phyloP scores from a whole-genome alignment of 441 rosid genomes.

The Gossypium gossypioides region DNA sequence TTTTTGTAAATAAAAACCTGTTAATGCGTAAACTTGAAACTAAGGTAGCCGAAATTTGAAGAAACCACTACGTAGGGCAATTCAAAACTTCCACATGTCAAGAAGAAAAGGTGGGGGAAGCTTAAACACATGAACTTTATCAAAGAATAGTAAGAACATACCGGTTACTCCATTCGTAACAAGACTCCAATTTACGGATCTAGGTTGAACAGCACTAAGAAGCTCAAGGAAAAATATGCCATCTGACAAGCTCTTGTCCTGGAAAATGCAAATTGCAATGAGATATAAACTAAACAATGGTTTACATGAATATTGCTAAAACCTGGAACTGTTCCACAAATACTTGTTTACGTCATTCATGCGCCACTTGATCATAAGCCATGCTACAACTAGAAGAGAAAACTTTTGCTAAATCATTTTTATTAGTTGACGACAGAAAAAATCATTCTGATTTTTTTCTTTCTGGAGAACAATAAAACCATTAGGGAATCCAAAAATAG shows the following conservation, averaged over 20 bases:
- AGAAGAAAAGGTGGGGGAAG: not conserved
- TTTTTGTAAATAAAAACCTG: not conserved
- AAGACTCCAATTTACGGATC: slow-evolving; percentile 59
- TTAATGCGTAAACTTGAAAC: not conserved
- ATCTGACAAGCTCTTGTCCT: slow-evolving; percentile 54
- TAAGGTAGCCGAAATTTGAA: not conserved
- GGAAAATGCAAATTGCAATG: slow-evolving; percentile 17
- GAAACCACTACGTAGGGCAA: not conserved
- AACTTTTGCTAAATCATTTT: not conserved
- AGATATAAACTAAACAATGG: not conserved
- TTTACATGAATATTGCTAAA: not conserved
- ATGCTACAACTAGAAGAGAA: not conserved
- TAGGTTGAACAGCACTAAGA: slow-evolving; percentile 59
- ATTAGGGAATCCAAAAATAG: not conserved
- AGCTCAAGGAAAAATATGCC: slow-evolving; percentile 66
- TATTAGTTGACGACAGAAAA: not conserved
- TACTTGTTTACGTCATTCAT: not conserved
- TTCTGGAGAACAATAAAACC: not conserved
- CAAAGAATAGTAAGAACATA: slow-evolving; percentile 12
- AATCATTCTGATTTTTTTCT: not conserved
- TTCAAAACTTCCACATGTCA: not conserved
- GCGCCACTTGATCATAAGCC: not conserved
- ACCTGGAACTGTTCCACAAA: not conserved
- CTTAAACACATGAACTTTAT: not conserved
- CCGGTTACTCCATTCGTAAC: slow-evolving; percentile 60